phyloP scores from a whole-genome alignment of 2,329 filamentous ascomycete species.

The Emmonsia crescens region DNA sequence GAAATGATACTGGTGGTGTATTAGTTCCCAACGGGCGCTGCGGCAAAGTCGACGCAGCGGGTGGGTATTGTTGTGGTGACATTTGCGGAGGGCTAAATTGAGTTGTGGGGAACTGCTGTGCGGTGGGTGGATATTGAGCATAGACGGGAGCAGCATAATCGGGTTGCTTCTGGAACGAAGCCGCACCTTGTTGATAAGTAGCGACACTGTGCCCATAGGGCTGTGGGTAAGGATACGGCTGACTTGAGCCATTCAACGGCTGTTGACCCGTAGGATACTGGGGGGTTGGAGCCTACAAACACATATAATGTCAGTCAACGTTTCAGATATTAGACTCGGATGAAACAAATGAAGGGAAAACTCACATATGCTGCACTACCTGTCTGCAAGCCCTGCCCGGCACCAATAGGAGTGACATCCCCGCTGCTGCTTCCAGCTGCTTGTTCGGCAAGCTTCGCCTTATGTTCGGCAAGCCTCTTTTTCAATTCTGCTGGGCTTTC shows the following conservation, averaged over 20 bases:
- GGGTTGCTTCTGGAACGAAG: slow-evolving; percentile 13
- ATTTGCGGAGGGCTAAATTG: slow-evolving; percentile 25
- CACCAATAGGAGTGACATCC: slow-evolving; percentile 45
- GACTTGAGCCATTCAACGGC: slow-evolving; percentile 35
- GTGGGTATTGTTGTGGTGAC: slow-evolving; percentile 23
- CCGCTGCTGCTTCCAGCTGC: slow-evolving; percentile 46
- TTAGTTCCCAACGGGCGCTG: slow-evolving; percentile 30
- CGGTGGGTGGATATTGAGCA: slow-evolving; percentile 26
- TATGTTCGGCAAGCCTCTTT: slow-evolving; percentile 66
- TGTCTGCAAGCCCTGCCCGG: slow-evolving; percentile 38
- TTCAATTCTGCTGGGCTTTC: slow-evolving; percentile 70
- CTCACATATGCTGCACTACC: slow-evolving; percentile 48
- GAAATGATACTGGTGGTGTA: slow-evolving; percentile 32
- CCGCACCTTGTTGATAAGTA: slow-evolving; percentile 35
- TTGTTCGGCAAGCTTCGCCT: slow-evolving; percentile 52
- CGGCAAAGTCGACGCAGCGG: slow-evolving; percentile 17
- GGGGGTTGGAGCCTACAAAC: slow-evolving; percentile 31
- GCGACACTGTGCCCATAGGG: slow-evolving; percentile 32
- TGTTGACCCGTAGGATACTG: slow-evolving; percentile 36
- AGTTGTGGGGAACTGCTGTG: slow-evolving; percentile 24
- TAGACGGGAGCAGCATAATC: slow-evolving; percentile 21
- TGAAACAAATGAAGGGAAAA: slow-evolving; percentile 15
- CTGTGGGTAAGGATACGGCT: slow-evolving; percentile 30
- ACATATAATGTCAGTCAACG: background rate
- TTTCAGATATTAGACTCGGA: background rate